Evolutionary conservation across 768 basidiomycete species (phyloP), one percentile per base, ranked within the genome.

Genomic region (Suillus hirtellus): DNA sequence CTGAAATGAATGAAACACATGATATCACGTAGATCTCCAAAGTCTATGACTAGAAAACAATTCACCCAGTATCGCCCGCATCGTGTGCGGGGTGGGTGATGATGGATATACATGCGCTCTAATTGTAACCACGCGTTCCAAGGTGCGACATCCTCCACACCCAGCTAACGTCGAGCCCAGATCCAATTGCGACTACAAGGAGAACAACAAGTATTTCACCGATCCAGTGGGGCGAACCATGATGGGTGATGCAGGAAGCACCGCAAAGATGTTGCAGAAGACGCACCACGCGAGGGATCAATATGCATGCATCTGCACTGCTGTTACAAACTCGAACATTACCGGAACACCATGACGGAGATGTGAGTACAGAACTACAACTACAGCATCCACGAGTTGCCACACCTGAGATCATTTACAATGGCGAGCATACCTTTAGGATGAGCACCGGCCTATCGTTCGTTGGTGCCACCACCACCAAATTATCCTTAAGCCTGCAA

Each of bases 401-500:
- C 24, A 77, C 73, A 50, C 72, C 77, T 42, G 73, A 24, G 46
- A 47, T 24, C 10, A 24, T n/a, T 65, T 53, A 69, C 66, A 59
- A 75, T 66, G 17, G 80, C 79, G 7, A 86, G 76, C 27, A 78
- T 78, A 17, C 84, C 75, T 63, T 85, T 82, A 1, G 85, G 84
- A 31, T 79, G 81, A 86, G 78, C 9, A 84, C 80, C 14, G 77
- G 75, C 6, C 81, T 72, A 69, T 86, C 84, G 70, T 86, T 86
- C 84, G 70, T 86, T 85, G 31, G 82, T 77, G 19, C 86, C 85
- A 69, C 86, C 85, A 43, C 6, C 31, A 31, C 6, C 31, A 31
- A 31, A 31, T 19, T 61, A 55, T 58, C 70, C 62, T 55, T 65
- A 38, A n/a, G 66, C 63, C 50, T 74, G 68, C 40, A 78, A 70